Evolutionary conservation across 345 rosid species (phyloP).

Genomic region (Melastoma malabathricum): DNA sequence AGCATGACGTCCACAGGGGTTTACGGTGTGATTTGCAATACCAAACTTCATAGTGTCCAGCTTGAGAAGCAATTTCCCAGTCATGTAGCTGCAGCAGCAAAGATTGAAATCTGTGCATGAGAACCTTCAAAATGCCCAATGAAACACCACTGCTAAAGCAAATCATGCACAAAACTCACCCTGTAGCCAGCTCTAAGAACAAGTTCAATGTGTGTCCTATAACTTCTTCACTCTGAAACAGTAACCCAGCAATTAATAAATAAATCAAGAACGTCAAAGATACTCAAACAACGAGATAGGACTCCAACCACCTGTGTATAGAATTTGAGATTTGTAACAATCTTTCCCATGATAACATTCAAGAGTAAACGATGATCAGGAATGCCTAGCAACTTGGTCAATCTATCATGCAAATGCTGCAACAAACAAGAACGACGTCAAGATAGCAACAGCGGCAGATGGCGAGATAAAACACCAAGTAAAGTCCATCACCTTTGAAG

Average conservation of each 20-base stretch:
- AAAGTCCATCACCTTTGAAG: constrained; percentile 63
- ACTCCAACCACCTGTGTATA: constrained; percentile 54
- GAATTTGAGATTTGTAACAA: constrained; percentile 87
- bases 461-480: not conserved
- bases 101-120: not conserved
- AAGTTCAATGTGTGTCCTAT: constrained; percentile 88
- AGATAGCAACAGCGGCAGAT: constrained; percentile 4
- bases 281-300: not conserved
- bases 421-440: constrained; percentile 27
- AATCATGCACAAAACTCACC: constrained; percentile 32
- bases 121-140: not conserved
- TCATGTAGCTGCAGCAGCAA: constrained; percentile 63
- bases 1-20: constrained; percentile 6
- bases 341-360: constrained; percentile 90
- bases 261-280: constrained; percentile 5
- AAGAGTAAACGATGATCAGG: constrained; percentile 79
- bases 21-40: constrained; percentile 92
- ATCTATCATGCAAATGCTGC: constrained; percentile 91
- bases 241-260: constrained; percentile 7
- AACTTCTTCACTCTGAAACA: constrained; percentile 77
- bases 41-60: constrained; percentile 82
- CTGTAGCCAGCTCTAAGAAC: constrained; percentile 90
- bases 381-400: constrained; percentile 87
- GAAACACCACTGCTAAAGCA: not conserved
- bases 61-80: constrained; percentile 93